Conservation (phyloP, 768 basidiomycete genomes). For the Leccinum imitatum region DNA sequence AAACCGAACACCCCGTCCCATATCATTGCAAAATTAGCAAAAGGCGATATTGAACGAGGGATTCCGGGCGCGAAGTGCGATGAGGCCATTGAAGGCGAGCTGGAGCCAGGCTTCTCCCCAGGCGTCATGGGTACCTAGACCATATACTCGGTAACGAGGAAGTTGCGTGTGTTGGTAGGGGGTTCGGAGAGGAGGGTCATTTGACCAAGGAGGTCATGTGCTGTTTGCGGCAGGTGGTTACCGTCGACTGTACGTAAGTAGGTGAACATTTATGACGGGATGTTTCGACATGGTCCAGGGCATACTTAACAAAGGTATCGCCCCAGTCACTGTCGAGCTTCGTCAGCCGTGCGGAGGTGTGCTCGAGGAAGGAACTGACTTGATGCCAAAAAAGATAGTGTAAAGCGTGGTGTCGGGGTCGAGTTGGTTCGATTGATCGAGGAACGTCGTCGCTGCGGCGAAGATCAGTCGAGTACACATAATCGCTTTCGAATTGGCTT, state of each 20-base stretch:
- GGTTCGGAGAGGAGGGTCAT: slow-evolving; percentile 46
- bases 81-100: slow-evolving; percentile 43
- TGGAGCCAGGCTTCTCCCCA: slow-evolving; percentile 49
- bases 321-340: slow-evolving; percentile 38
- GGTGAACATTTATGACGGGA: neutral
- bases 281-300: neutral
- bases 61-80: slow-evolving; percentile 30
- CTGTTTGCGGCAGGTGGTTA: slow-evolving; percentile 45
- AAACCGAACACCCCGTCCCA: too few species aligned
- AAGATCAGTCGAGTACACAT: neutral
- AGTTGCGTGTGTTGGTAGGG: slow-evolving; percentile 50
- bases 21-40: too few species aligned
- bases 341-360: slow-evolving; percentile 3
- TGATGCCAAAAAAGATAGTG: slow-evolving; percentile 55
- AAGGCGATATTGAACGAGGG: too few species aligned
- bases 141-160: slow-evolving; percentile 53
- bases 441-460: slow-evolving; percentile 40
- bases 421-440: slow-evolving; percentile 43
- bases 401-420: slow-evolving; percentile 50
- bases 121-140: slow-evolving; percentile 41
- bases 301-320: slow-evolving; percentile 39
- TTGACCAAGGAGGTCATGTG: slow-evolving; percentile 42
- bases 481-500: neutral
- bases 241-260: slow-evolving; percentile 39
- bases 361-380: slow-evolving; percentile 32